These are phyloP conservation scores for Saccharomyces mikatae DNA, from an alignment of 805 yeast species.

Conservation along the genomic window DNA sequence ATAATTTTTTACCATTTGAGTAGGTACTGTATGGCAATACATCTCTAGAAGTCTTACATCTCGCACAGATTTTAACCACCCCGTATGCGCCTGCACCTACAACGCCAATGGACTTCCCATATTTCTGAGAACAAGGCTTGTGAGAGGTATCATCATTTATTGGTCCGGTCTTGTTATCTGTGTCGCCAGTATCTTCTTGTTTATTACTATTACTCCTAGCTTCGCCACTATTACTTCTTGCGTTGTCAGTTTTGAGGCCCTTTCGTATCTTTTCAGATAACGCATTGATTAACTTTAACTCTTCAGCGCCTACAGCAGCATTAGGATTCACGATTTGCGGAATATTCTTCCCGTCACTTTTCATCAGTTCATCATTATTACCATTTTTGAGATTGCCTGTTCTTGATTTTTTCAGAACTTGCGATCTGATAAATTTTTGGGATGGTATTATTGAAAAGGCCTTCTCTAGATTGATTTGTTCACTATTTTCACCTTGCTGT, in stretches of 20 bases:
- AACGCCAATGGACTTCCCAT: conserved; percentile 45
- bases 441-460: conserved; percentile 10
- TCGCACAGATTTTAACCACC: conserved; percentile 78
- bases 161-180: neutral
- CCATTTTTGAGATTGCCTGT: neutral
- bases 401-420: neutral
- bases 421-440: conserved; percentile 1
- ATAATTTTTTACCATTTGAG: conserved; percentile 55
- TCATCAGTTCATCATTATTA: neutral
- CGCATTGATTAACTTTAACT: conserved; percentile 41
- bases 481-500: neutral
- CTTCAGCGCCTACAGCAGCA: conserved; percentile 46
- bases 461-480: conserved; percentile 4
- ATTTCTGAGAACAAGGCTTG: conserved; percentile 34
- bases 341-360: conserved; percentile 5
- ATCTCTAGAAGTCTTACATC: conserved; percentile 24
- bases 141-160: neutral
- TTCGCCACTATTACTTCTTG: neutral
- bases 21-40: conserved; percentile 41
- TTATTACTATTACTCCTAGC: neutral
- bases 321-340: conserved; percentile 21
- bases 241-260: conserved; percentile 29
- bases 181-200: neutral
- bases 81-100: conserved; percentile 97
- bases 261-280: conserved; percentile 42